phyloP scores from a whole-genome alignment of 2,329 filamentous ascomycete species.

The Penicillium oxalicum region DNA sequence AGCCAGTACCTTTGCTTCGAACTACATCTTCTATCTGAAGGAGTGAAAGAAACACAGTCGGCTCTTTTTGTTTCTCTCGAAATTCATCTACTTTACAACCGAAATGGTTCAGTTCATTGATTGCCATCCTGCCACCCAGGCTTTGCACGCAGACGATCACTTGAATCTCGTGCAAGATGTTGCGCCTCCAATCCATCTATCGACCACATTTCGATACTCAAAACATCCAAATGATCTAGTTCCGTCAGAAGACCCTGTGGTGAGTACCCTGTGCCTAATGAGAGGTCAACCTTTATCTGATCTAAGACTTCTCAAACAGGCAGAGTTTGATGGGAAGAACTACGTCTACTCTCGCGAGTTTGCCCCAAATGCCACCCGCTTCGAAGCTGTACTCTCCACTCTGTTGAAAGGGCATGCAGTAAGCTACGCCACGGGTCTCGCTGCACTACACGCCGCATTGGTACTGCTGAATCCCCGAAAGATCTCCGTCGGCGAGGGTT shows the following conservation, averaged over 20 bases:
- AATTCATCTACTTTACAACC: too few species aligned
- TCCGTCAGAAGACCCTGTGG: conserved; percentile 48
- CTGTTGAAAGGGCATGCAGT: conserved; percentile 60
- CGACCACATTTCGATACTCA: conserved; percentile 81
- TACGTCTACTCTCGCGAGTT: conserved; percentile 81
- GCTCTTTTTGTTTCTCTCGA: too few species aligned
- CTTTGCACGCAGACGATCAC: conserved; percentile 73
- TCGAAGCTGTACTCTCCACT: conserved; percentile 75
- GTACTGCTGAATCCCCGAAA: conserved; percentile 74
- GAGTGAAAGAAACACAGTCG: too few species aligned
- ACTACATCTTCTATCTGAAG: too few species aligned
- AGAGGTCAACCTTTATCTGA: background rate
- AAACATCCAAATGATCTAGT: conserved; percentile 61
- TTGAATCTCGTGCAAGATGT: conserved; percentile 71
- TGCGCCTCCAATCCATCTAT: conserved; percentile 81
- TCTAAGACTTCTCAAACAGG: conserved; percentile 4
- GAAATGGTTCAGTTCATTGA: too few species aligned
- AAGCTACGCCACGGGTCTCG: conserved; percentile 76
- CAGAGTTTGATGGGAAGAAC: conserved; percentile 29
- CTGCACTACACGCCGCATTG: conserved; percentile 80
- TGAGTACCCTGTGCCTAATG: conserved; percentile 31
- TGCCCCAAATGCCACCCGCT: conserved; percentile 73
- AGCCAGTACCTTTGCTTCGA: too few species aligned
- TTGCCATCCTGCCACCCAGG: conserved; percentile 46
- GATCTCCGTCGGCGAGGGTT: conserved; percentile 75